Base-by-base conservation (phyloP, 768 basidiomycete genomes). In the Phylloporus scabripes region DNA sequence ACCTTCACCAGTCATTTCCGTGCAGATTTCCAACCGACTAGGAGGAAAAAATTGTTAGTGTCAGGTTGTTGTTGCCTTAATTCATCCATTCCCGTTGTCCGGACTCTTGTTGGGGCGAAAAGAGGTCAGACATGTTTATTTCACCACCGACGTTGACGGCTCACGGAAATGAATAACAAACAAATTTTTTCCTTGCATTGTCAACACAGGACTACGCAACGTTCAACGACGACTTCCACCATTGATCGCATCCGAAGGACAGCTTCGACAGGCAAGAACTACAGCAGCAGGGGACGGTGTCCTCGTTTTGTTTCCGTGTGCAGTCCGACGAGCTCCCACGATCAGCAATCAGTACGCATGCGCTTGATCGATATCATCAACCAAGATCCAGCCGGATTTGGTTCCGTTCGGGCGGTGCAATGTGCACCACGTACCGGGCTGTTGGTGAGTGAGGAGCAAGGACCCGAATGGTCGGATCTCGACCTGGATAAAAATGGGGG, bases 391-490 rank as follows among this genome's bases (percentile, higher is more conserved):
- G 39, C 60, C 60, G 51, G 47, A 47, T 63, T 38, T 43, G 55
- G 59, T 45, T 62, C 58, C 55, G 51, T 21, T 42, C 32, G 23
- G 51, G 52, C 45, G 52, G 46, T 63, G 58, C 51, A 36, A 41
- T 45, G 14, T 48, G 42, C 45, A 36, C 26, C 65, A 7, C 71
- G 38, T 50, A 84, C 81, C 80, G 46, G 49, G 46, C 92, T 90
- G 77, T 82, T 85, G 51, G 47, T 87, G 85, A 33, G 87, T 90
- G 9, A 87, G 42, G 41, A 46, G 90, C 81, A 21, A 87, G 92
- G 29, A 46, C 37, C 48, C 60, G 46, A 69, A 83, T 85, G 5
- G 83, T 87, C 0, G 95, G 95, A 53, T 82, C 89, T 55, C 94
- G 82, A 24, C 92, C 87, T 42, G 89, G 88, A 63, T 90, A 91